Conservation (phyloP, 805 yeast genomes). For the Nakazawaea sp. region DNA sequence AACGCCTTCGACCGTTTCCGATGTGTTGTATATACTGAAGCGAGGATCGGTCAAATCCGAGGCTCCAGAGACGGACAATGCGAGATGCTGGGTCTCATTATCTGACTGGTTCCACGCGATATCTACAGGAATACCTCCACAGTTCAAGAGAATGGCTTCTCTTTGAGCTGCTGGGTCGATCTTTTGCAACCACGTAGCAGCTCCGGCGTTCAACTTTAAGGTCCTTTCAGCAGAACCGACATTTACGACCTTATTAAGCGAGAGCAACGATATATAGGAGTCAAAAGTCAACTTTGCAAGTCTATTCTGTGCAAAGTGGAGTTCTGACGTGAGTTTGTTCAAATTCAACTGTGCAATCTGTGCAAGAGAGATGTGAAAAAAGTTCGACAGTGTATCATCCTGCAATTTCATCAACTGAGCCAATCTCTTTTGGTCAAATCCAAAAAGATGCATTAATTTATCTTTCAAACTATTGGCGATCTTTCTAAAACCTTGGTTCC, state of each 20-base stretch:
- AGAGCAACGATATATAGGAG: conserved; percentile 20
- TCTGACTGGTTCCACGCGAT: conserved; percentile 40
- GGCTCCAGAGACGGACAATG: conserved; percentile 39
- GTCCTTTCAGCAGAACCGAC: conserved; percentile 9
- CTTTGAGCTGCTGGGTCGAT: conserved; percentile 20
- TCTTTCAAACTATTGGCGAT: conserved; percentile 25
- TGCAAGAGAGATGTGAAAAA: conserved; percentile 35
- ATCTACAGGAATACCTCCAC: conserved; percentile 47
- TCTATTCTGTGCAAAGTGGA: conserved; percentile 6
- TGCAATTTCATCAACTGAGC: conserved; percentile 36
- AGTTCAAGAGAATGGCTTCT: conserved; percentile 30
- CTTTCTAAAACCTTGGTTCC: conserved; percentile 2
- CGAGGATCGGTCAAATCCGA: conserved; percentile 20
- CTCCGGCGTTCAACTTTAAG: conserved; percentile 13
- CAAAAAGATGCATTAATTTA: conserved; percentile 38
- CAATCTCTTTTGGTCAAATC: conserved; percentile 37
- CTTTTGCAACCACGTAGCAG: not conserved
- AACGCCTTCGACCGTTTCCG: conserved; percentile 24
- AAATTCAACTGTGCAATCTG: conserved; percentile 18
- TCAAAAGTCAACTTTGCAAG: conserved; percentile 15
- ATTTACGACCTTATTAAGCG: conserved; percentile 16
- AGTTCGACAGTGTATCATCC: conserved; percentile 39
- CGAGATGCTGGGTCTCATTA: conserved; percentile 33
- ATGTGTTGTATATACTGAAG: conserved; percentile 20
- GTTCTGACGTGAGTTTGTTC: not conserved